A percentile compares a stretch with the other conserved stretches of the same genome.
Conservation (phyloP, 768 basidiomycete genomes). For the Tylopilus balloui region DNA sequence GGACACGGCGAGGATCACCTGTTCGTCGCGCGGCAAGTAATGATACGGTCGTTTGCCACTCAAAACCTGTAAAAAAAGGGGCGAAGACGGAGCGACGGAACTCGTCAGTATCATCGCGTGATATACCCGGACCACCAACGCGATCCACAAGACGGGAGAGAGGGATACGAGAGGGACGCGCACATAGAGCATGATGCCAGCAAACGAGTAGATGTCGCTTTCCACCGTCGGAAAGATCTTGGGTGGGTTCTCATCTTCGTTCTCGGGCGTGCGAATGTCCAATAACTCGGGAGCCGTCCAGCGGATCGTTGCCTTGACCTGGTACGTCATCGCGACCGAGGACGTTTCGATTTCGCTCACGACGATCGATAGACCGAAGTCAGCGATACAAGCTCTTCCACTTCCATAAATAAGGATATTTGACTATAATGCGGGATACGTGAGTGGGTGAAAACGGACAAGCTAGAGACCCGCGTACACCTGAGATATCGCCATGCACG, state of each 20-base stretch:
- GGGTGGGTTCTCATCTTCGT: not conserved
- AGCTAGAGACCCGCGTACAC: slow-evolving; percentile 17
- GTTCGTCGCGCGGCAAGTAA: slow-evolving; percentile 15
- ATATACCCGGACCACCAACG: too few species aligned
- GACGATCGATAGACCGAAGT: slow-evolving; percentile 46
- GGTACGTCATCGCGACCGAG: slow-evolving; percentile 31
- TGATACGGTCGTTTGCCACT: slow-evolving; percentile 24
- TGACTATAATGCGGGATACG: slow-evolving; percentile 24
- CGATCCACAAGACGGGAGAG: too few species aligned
- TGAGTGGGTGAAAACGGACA: not conserved
- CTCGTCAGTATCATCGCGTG: not conserved
- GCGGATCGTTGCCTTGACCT: slow-evolving; percentile 38
- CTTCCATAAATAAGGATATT: slow-evolving; percentile 44
- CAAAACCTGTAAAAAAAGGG: slow-evolving; percentile 14
- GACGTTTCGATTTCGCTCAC: slow-evolving; percentile 32
- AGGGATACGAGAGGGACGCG: slow-evolving; percentile 1
- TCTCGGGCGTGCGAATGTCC: not conserved
- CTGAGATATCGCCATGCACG: slow-evolving; percentile 27
- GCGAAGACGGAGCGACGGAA: not conserved
- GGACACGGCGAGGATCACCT: slow-evolving; percentile 18
- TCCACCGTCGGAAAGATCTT: slow-evolving; percentile 14
- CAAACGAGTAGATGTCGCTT: slow-evolving; percentile 39
- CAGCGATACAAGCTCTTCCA: slow-evolving; percentile 40
- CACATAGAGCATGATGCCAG: slow-evolving; percentile 23
- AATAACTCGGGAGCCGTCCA: slow-evolving; percentile 47